Percentiles rank a stretch among this genome's conserved stretches.
Evolutionary conservation across 768 basidiomycete genomes (phyloP).

Genomic region (Termitomyces sp.): DNA sequence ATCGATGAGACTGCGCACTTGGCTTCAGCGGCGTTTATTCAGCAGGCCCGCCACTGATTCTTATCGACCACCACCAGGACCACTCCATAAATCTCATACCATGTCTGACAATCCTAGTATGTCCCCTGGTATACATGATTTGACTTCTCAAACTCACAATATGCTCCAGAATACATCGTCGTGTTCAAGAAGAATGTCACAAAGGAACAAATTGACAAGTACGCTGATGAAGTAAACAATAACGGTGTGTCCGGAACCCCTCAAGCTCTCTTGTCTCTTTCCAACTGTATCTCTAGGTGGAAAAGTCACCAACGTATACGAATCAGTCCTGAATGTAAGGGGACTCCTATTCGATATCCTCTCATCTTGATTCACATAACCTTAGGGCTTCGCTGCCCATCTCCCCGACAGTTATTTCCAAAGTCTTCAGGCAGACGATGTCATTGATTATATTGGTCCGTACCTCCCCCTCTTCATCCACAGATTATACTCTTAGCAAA

Average conservation of each 20-base stretch:
- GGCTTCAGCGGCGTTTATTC: slow-evolving; percentile 1
- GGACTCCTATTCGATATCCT: neutral
- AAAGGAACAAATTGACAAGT: slow-evolving; percentile 38
- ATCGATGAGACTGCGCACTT: slow-evolving; percentile 3
- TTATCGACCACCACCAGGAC: slow-evolving; percentile 8
- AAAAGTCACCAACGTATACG: slow-evolving; percentile 37
- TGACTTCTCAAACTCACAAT: neutral
- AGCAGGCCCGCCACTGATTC: slow-evolving; percentile 10
- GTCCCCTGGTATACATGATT: neutral
- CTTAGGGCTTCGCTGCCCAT: slow-evolving; percentile 28
- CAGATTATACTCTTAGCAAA: neutral
- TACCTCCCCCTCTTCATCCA: neutral
- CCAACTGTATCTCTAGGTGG: slow-evolving; percentile 33
- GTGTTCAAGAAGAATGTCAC: slow-evolving; percentile 48
- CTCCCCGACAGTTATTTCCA: slow-evolving; percentile 30
- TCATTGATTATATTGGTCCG: slow-evolving; percentile 49
- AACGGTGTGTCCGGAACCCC: slow-evolving; percentile 28
- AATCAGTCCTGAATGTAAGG: slow-evolving; percentile 35
- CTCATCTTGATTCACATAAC: neutral
- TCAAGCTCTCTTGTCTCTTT: neutral
- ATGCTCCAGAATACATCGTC: slow-evolving; percentile 46
- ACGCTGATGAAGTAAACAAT: slow-evolving; percentile 30
- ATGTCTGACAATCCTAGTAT: slow-evolving; percentile 8
- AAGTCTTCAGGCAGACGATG: slow-evolving; percentile 23
- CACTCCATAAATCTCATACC: neutral